Evolutionary conservation across 805 yeast genomes (phyloP).

Genomic region (Candida sakaeoensis): DNA sequence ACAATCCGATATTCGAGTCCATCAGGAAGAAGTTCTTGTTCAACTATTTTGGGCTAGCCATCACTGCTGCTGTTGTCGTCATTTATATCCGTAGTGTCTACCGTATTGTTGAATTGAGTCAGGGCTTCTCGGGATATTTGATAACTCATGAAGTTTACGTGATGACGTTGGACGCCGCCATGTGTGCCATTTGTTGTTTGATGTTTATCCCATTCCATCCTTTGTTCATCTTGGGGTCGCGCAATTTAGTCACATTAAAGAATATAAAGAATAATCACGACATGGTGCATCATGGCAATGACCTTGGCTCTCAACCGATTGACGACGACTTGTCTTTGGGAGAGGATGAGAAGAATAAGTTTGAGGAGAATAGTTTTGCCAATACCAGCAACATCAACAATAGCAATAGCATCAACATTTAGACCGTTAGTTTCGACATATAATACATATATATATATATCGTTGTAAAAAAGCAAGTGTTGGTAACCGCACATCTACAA

Average conservation of each 20-base stretch:
- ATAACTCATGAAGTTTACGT: constrained; percentile 32
- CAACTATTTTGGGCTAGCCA: constrained; percentile 27
- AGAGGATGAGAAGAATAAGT: background rate
- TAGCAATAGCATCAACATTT: no score
- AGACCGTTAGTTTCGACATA: no score
- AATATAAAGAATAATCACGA: constrained; percentile 11
- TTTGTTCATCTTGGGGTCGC: constrained; percentile 36
- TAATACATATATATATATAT: no score
- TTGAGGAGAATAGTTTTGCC: background rate
- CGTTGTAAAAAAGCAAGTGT: no score
- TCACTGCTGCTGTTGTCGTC: constrained; percentile 26
- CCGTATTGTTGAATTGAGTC: constrained; percentile 36
- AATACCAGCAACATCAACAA: background rate
- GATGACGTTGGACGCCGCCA: constrained; percentile 34
- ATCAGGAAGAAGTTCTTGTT: constrained; percentile 22
- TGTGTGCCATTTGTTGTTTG: constrained; percentile 31
- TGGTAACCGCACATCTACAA: no score
- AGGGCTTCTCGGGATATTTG: constrained; percentile 34
- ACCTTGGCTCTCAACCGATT: background rate
- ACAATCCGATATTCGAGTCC: constrained; percentile 20
- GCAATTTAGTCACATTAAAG: constrained; percentile 14
- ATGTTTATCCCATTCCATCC: constrained; percentile 36
- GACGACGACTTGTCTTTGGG: background rate
- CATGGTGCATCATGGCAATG: background rate
- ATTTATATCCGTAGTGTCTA: constrained; percentile 32